Base-by-base conservation (phyloP, 495 filamentous ascomycete genomes). In the Hypomontagnella monticulosa region DNA sequence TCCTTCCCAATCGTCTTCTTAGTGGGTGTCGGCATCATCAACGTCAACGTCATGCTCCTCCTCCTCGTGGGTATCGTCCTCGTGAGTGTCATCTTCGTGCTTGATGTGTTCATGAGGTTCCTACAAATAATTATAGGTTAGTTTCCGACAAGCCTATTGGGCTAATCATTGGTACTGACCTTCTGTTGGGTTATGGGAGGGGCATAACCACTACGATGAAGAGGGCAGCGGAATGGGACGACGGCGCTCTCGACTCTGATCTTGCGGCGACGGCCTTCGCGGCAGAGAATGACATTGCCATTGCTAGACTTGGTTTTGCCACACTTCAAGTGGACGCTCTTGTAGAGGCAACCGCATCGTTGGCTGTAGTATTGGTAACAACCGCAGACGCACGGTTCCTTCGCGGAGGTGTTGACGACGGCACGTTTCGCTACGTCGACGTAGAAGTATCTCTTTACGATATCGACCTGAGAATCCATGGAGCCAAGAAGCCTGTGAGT, bases 361-460 rank as follows among this genome's bases (percentile, higher is more conserved):
- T 52, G 57, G 16, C 57, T 60, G 38, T 52, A 52, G 46, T 60
- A 60, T n/a, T 37, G 11, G 19, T 60, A 60, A 2, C 11, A 3
- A 2, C 57, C 57, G 19, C 57, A 60, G 1, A 15, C 7, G 46
- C 57, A 60, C 2, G 37, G 38, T 4, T 23, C 1, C 1, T 4
- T 7, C 6, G 37, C 30, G 11, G 15, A 9, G 11, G 14, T 18
- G 47, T 52, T 51, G 47, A 30, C 1, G 3, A 60, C 38, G 4
- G 5, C 40, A 3, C 57, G 5, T 8, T 37, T 48, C 10, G 16
- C 10, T 5, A 46, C 40, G n/a, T 46, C 34, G 3, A 8, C 2
- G 11, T 41, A 2, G 12, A 53, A 41, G 10, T 6, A 9, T 1
- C 18, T 10, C 12, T 41, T 41, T 18, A 53, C 36, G 14, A 53